Evolutionary conservation across 2,329 filamentous ascomycete species (phyloP), one percentile per base, ranked within the genome.

Genomic region (Stromatinia cepivora): DNA sequence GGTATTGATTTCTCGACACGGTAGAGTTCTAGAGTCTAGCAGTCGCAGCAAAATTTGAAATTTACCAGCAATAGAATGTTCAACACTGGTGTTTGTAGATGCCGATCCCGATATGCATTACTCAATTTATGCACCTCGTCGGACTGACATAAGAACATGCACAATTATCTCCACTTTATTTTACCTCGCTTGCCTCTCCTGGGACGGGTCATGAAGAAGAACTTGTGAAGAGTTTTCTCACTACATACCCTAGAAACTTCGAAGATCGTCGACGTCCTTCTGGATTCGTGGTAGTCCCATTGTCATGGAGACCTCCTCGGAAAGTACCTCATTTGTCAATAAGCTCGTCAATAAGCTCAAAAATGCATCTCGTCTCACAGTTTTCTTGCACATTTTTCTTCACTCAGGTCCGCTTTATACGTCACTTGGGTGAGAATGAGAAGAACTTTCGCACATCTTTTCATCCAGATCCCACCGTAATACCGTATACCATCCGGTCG

Each of bases 61-160:
- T 34, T 34, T 34, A 17, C 52, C 52, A 20, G 25, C 1, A 59
- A 22, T 54, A 20, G 52, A 54, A 34, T 34, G 20, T 34, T 34
- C 42, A 46, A 48, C 17, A 46, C 25, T 42, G 42, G 58, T 46
- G 58, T 61, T 61, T 34, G 25, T 9, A 10, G 15, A n/a, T 28
- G 58, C 15, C 58, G 58, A 62, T 62, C 58, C 42, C 28, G 58
- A 48, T 4, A n/a, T 61, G 54, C 54, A 57, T 36, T 57, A n/a
- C 54, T n/a, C 3, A 10, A 36, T 57, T 57, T 57, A 39, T 57
- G 54, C 54, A 57, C 10, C 11, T 57, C 31, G 22, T 57, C 54
- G 22, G 31, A 42, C 20, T 7, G 39, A 46, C 57, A 45, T 31
- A 61, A 46, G 6, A 7, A 1, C 7, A 10, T n/a, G 58, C 58